Evolutionary conservation across 768 basidiomycete genomes (phyloP).

Genomic region (Lactarius hatsudake): DNA sequence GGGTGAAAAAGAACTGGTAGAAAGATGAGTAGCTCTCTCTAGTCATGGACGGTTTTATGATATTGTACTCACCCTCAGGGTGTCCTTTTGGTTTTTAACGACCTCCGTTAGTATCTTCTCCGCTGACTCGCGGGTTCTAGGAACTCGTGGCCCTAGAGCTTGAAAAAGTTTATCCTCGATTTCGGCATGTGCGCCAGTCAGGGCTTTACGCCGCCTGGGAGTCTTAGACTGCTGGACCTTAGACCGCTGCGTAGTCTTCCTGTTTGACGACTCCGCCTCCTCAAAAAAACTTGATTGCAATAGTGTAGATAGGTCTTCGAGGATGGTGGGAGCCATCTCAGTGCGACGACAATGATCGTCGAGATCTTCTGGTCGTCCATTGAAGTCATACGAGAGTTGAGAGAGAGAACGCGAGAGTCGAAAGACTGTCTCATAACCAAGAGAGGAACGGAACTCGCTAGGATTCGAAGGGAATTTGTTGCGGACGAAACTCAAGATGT

Average conservation of each 20-base stretch:
- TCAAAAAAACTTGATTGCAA: conserved; percentile 7
- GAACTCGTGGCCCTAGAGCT: conserved; percentile 3
- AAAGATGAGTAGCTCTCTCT: neutral
- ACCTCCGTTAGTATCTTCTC: neutral
- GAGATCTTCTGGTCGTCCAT: neutral
- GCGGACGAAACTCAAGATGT: neutral
- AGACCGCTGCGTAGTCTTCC: neutral
- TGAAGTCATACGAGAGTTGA: conserved; percentile 6
- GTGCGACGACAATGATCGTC: neutral
- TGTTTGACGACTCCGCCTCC: neutral
- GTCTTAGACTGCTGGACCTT: neutral
- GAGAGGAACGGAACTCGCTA: neutral
- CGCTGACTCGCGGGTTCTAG: conserved; percentile 1
- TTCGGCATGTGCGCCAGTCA: neutral
- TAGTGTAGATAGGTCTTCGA: conserved; percentile 4
- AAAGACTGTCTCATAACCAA: conserved; percentile 6
- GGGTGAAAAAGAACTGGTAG: neutral
- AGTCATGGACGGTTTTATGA: neutral
- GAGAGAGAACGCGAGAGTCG: conserved; percentile 6
- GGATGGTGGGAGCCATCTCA: neutral
- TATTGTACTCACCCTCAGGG: neutral
- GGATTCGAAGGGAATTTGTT: neutral
- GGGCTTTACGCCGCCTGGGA: neutral
- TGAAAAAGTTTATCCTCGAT: conserved; percentile 6
- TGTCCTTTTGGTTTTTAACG: neutral